Evolutionary conservation across 345 rosid genomes (phyloP), one percentile per base, ranked within the genome.

Genomic region (Clarkia xantiana): DNA sequence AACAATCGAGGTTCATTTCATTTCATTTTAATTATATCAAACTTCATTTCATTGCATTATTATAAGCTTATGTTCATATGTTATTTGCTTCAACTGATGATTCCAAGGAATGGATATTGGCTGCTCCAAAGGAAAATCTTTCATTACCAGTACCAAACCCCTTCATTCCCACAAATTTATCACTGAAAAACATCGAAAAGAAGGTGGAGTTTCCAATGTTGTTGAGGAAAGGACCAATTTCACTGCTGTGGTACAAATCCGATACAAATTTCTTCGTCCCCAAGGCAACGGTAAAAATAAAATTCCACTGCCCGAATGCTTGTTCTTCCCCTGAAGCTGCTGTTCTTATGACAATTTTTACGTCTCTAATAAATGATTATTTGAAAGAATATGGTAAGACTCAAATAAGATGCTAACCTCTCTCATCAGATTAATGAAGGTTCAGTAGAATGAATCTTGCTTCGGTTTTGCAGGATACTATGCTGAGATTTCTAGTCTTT

Each of bases 351-450:
- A 65, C 70, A 62, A 66, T 88, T 42, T 88, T 84, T 71, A 64
- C 86, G 14, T 67, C 72, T 44, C 58, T 88, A 61, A 45, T 88
- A 65, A 75, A 66, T 67, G 97, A 88, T 71, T 80, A 88, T 63
- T 64, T 88, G 78, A 88, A 84, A 70, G 97, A 88, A 78, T 84
- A 80, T 45, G 97, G 94, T 84, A 78, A 74, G 72, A 12, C 4
- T 29, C 36, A 5, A 29, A 2, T 4, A 29, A 29, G 36, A 29
- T 29, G 7, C 9, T 29, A 29, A 29, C 2, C 1, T 3, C 36
- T 29, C 8, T 22, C 25, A 22, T 22, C 36, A 29, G 8, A 29
- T 29, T 29, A 7, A 29, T 29, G 5, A 42, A 14, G 3, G 2
- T 10, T 15, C 36, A 29, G 17, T 34, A 49, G 38, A 10, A 3